phyloP scores from a whole-genome alignment of 2,329 filamentous ascomycete genomes.

The Stagonosporopsis rhizophila region DNA sequence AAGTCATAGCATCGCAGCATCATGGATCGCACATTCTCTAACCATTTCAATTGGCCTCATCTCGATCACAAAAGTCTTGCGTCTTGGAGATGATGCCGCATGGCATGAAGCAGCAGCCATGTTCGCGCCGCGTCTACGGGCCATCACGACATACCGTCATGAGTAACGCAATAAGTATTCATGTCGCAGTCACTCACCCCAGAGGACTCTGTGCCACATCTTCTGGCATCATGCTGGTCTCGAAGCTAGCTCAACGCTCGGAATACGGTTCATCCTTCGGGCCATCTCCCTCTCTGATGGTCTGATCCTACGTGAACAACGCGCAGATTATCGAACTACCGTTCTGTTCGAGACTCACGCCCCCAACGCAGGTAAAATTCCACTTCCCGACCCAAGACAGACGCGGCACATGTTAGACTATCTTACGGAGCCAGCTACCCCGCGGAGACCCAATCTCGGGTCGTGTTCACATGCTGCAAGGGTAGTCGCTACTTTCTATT shows the following conservation, averaged over 20 bases:
- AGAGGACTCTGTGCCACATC: neutral
- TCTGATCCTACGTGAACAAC: neutral
- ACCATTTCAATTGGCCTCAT: neutral
- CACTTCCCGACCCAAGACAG: neutral
- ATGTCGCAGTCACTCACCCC: neutral
- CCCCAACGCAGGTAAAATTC: neutral
- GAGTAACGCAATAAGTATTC: neutral
- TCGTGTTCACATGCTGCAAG: neutral
- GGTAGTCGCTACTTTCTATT: neutral
- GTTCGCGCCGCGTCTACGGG: neutral
- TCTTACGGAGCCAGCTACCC: slow-evolving; percentile 3
- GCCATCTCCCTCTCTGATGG: neutral
- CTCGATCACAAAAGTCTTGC: neutral
- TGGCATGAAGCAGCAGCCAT: neutral
- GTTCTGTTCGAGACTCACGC: slow-evolving; percentile 10
- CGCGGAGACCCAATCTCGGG: neutral
- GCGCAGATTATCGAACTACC: slow-evolving; percentile 4
- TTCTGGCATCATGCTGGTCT: neutral
- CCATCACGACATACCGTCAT: neutral
- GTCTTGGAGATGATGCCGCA: neutral
- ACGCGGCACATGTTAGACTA: slow-evolving; percentile 4
- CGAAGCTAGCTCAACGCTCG: neutral
- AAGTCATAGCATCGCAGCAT: neutral
- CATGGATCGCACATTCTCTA: neutral
- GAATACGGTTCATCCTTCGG: neutral